Percentiles rank a stretch among this genome's conserved stretches.
phyloP scores from a whole-genome alignment of 177 flowering plant species.

The Vitis hybrid region DNA sequence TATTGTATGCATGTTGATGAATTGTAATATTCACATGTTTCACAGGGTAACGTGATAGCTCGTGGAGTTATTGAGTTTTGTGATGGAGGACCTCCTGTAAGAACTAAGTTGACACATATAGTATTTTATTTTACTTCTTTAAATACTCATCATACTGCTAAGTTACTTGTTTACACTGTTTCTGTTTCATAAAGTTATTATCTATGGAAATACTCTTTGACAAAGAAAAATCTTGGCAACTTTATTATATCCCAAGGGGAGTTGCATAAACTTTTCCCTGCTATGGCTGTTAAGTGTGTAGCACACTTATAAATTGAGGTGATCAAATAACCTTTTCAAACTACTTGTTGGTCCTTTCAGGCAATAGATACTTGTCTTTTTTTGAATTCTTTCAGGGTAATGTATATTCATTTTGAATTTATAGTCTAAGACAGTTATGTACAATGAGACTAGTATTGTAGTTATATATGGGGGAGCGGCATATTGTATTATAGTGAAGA shows the following conservation, averaged over 20 bases:
- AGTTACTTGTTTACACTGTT: not conserved
- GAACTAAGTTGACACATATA: conserved; percentile 12
- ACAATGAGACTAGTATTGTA: too few relatives aligned
- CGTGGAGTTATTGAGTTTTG: conserved; percentile 60
- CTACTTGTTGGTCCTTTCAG: not conserved
- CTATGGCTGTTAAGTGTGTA: not conserved
- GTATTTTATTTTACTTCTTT: not conserved
- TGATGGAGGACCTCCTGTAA: conserved; percentile 65
- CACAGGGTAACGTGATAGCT: conserved; percentile 57
- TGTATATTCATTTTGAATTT: too few relatives aligned
- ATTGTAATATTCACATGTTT: conserved; percentile 2
- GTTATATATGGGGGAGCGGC: too few relatives aligned
- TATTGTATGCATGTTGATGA: not conserved
- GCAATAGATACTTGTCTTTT: not conserved
- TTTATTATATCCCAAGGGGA: not conserved
- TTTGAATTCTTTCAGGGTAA: not conserved
- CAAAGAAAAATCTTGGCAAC: not conserved
- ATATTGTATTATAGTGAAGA: too few relatives aligned
- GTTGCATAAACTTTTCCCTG: not conserved
- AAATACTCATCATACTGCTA: not conserved
- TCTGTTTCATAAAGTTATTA: not conserved
- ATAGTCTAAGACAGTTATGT: not conserved
- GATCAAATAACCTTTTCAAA: not conserved
- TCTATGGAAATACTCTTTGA: too few relatives aligned
- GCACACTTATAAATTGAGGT: not conserved